A percentile compares a stretch with the other conserved stretches of the same genome.
Evolutionary conservation across 495 filamentous ascomycete species (phyloP).

Genomic region (Neurospora tetraspora): DNA sequence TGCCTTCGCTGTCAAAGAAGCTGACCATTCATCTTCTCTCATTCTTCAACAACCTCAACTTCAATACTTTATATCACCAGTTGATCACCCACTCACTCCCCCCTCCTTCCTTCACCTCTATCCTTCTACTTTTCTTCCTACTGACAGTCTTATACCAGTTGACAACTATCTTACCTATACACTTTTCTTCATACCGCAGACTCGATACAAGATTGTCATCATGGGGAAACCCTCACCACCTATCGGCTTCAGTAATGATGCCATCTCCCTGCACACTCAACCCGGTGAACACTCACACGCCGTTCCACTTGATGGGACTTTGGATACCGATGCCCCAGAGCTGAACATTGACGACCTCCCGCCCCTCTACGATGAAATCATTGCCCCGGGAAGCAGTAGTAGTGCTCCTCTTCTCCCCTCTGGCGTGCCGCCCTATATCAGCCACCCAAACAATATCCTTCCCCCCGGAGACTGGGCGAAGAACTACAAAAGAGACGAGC

Average conservation of each 20-base stretch:
- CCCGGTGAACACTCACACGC: neutral
- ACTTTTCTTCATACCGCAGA: too few relatives aligned
- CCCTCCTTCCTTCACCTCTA: neutral
- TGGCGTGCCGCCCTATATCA: neutral
- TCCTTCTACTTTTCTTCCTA: neutral
- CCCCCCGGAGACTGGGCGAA: slow-evolving; percentile 1
- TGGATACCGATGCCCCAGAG: slow-evolving; percentile 24
- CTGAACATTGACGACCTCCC: slow-evolving; percentile 24
- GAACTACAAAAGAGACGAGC: slow-evolving; percentile 13
- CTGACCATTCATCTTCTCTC: neutral
- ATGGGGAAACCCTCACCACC: slow-evolving; percentile 19
- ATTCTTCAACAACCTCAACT: neutral
- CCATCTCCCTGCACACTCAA: slow-evolving; percentile 21
- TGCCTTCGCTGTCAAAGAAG: neutral
- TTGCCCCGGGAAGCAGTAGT: slow-evolving; percentile 5
- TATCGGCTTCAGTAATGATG: slow-evolving; percentile 10
- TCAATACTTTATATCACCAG: neutral
- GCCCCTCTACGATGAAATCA: slow-evolving; percentile 24
- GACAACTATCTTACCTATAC: neutral
- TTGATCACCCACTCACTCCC: neutral
- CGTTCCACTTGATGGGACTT: slow-evolving; percentile 3
- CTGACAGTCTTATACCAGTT: neutral
- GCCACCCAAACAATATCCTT: neutral
- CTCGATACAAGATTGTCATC: neutral
- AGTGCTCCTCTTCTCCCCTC: slow-evolving; percentile 16